phyloP scores from a whole-genome alignment of 2,329 filamentous ascomycete species.

The Colletotrichum plurivorum region DNA sequence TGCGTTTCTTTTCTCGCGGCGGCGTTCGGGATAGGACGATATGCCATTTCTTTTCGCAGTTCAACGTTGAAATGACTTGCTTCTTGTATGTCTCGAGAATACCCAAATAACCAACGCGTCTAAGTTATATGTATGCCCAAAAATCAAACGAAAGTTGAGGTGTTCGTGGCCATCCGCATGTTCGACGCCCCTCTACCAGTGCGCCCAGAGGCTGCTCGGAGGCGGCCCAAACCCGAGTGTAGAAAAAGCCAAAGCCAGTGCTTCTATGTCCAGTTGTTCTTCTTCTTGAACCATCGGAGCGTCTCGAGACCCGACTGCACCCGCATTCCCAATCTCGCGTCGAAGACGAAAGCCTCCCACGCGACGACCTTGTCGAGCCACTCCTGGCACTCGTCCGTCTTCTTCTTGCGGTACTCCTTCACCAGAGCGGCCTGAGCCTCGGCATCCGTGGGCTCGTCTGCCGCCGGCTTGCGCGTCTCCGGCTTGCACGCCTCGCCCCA shows the following conservation, averaged over 20 bases:
- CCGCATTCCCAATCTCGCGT: conserved; percentile 81
- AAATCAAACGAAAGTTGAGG: neutral
- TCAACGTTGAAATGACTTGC: conserved; percentile 1
- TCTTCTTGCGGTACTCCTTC: conserved; percentile 57
- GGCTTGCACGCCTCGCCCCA: conserved; percentile 78
- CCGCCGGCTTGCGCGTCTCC: conserved; percentile 43
- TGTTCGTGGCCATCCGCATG: neutral
- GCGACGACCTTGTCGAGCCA: conserved; percentile 77
- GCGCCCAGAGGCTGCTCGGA: conserved; percentile 8
- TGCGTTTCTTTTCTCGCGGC: neutral
- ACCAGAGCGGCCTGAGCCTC: conserved; percentile 46
- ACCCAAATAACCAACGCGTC: conserved; percentile 23
- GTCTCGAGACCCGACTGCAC: conserved; percentile 79
- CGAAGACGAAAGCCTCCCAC: conserved; percentile 81
- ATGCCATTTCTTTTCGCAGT: neutral
- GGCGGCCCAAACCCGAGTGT: neutral
- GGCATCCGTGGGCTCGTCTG: conserved; percentile 49
- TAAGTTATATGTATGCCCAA: conserved; percentile 15
- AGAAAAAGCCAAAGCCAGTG: neutral
- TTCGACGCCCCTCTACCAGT: conserved; percentile 3
- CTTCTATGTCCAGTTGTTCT: conserved; percentile 50
- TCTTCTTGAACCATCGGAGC: conserved; percentile 67
- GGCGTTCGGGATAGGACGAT: neutral
- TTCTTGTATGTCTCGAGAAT: conserved; percentile 30
- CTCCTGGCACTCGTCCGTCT: conserved; percentile 72